phyloP scores from a whole-genome alignment of 805 yeast genomes.

The Cyberlindnera samutprakarnensis region DNA sequence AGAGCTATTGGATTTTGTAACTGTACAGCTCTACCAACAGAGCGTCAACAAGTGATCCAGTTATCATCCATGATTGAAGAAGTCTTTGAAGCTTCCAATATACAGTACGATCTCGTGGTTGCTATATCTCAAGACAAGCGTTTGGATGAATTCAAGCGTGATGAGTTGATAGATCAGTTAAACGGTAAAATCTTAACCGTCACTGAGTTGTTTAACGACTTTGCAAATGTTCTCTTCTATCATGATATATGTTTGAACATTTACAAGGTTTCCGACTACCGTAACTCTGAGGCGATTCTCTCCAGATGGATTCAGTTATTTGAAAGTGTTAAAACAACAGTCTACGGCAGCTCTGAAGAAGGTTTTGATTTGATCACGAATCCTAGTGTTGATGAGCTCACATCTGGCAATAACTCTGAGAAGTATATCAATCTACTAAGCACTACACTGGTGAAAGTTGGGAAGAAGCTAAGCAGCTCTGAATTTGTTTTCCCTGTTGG shows the following conservation, averaged over 20 bases:
- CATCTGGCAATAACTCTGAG: conserved; percentile 8
- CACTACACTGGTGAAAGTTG: conserved; percentile 35
- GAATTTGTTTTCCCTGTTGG: conserved; percentile 78
- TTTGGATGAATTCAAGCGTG: conserved; percentile 39
- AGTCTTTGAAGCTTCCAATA: conserved; percentile 75
- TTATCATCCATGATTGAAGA: conserved; percentile 67
- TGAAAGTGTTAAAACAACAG: conserved; percentile 24
- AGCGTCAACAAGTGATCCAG: conserved; percentile 69
- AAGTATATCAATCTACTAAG: conserved; percentile 14
- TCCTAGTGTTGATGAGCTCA: not conserved
- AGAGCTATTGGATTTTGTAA: conserved; percentile 92
- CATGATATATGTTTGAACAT: conserved; percentile 73
- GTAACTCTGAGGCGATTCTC: conserved; percentile 75
- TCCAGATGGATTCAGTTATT: conserved; percentile 75
- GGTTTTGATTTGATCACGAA: not conserved
- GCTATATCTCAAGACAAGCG: conserved; percentile 46
- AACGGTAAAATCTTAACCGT: conserved; percentile 61
- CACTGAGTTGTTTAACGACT: conserved; percentile 77
- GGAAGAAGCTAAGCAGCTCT: conserved; percentile 55
- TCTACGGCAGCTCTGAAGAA: conserved; percentile 2
- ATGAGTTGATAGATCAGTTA: conserved; percentile 44
- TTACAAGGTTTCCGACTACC: conserved; percentile 77
- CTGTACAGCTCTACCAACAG: conserved; percentile 69
- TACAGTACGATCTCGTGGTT: conserved; percentile 51
- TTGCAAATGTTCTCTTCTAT: conserved; percentile 82